Evolutionary conservation across 1,284 basidiomycete genomes (phyloP).

Genomic region (Heterobasidion occidentale): DNA sequence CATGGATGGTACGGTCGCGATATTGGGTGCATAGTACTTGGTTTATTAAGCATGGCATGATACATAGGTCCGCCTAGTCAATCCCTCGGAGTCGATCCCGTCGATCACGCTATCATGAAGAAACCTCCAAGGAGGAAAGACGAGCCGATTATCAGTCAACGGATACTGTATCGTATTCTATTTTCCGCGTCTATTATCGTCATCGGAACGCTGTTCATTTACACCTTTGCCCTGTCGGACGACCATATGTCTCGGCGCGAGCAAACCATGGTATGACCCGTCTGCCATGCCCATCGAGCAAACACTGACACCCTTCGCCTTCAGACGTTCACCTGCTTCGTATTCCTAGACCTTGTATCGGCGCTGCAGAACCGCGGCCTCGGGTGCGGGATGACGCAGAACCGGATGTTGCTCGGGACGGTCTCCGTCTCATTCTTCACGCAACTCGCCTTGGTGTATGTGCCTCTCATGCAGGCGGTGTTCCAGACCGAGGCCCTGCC

Average conservation of each 20-base stretch:
- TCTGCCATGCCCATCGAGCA: not conserved
- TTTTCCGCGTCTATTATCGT: constrained; percentile 93
- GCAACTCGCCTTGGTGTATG: constrained; percentile 83
- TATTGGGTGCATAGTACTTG: not conserved
- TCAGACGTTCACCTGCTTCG: constrained; percentile 94
- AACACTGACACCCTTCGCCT: not conserved
- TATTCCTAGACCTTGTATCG: constrained; percentile 93
- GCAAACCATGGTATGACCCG: constrained; percentile 80
- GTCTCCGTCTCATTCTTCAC: constrained; percentile 79
- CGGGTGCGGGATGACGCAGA: constrained; percentile 70
- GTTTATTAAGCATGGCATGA: not conserved
- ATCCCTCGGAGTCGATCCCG: constrained; percentile 93
- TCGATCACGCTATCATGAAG: constrained; percentile 85
- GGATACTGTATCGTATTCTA: constrained; percentile 71
- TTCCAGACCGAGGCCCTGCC: constrained; percentile 89
- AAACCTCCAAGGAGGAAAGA: constrained; percentile 86
- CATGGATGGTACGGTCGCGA: constrained; percentile 75
- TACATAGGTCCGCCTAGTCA: constrained; percentile 84
- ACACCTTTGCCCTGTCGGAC: constrained; percentile 76
- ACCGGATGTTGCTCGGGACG: constrained; percentile 86
- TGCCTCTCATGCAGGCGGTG: constrained; percentile 84
- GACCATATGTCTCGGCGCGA: constrained; percentile 78
- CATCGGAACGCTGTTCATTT: constrained; percentile 82
- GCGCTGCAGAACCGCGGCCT: constrained; percentile 93
- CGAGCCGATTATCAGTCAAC: constrained; percentile 75